These are phyloP conservation scores for Xylariaceae sp. DNA, from an alignment of 2,329 filamentous ascomycete species.

Conservation along the genomic window DNA sequence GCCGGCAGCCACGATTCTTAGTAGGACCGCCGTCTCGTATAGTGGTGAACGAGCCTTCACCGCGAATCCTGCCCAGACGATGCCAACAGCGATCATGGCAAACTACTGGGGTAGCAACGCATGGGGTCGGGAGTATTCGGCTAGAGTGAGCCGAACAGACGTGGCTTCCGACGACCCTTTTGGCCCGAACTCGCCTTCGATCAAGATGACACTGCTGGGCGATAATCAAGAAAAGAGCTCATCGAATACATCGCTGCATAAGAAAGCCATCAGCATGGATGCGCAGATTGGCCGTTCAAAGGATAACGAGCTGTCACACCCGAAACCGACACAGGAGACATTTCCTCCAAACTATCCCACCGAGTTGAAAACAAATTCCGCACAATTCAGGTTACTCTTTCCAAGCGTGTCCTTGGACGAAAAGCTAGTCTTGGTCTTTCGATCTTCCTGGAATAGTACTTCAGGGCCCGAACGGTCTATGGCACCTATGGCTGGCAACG, in stretches of 20 bases:
- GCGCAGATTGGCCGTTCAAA: slow-evolving; percentile 23
- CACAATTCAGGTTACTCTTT: slow-evolving; percentile 89
- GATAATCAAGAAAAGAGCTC: slow-evolving; percentile 20
- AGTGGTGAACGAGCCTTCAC: slow-evolving; percentile 67
- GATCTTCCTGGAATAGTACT: slow-evolving; percentile 70
- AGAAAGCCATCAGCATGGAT: slow-evolving; percentile 39
- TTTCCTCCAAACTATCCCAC: slow-evolving; percentile 73
- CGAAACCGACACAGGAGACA: slow-evolving; percentile 35
- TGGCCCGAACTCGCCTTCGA: slow-evolving; percentile 26
- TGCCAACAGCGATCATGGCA: slow-evolving; percentile 81
- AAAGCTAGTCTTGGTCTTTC: slow-evolving; percentile 83
- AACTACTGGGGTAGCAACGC: slow-evolving; percentile 90
- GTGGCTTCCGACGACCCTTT: slow-evolving; percentile 28
- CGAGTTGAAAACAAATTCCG: slow-evolving; percentile 77
- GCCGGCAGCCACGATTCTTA: slow-evolving; percentile 76
- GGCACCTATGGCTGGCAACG: slow-evolving; percentile 52
- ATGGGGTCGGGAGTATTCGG: slow-evolving; percentile 43
- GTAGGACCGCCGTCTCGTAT: slow-evolving; percentile 74
- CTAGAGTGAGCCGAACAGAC: slow-evolving; percentile 15
- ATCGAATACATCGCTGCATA: slow-evolving; percentile 24
- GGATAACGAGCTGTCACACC: no score
- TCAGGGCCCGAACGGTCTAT: slow-evolving; percentile 34
- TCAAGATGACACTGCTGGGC: slow-evolving; percentile 22
- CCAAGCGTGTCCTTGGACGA: slow-evolving; percentile 70
- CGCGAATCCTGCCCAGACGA: slow-evolving; percentile 56